A percentile compares a stretch with the other conserved stretches of the same genome.
These are phyloP conservation scores for Pestalotiopsis sp. DNA, from an alignment of 2,329 filamentous ascomycete genomes.

Conservation along the genomic window DNA sequence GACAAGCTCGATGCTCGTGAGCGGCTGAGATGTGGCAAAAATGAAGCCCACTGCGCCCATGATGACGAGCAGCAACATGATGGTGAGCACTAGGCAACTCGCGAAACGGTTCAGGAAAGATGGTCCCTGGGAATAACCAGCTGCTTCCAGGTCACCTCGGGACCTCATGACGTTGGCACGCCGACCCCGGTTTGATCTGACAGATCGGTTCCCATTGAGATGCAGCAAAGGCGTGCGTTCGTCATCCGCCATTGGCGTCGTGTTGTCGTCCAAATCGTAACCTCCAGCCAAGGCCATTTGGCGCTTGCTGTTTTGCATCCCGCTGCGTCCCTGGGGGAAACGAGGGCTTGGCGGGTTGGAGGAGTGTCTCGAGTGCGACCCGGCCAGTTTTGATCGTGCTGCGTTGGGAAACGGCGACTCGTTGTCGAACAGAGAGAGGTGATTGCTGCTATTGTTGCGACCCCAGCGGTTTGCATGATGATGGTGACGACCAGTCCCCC, in stretches of 20 bases:
- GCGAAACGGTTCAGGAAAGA: slow-evolving; percentile 74
- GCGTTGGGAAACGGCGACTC: slow-evolving; percentile 78
- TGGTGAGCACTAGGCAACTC: slow-evolving; percentile 82
- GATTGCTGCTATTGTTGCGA: slow-evolving; percentile 66
- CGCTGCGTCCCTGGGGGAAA: slow-evolving; percentile 33
- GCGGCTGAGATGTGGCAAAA: slow-evolving; percentile 86
- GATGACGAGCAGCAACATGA: slow-evolving; percentile 79
- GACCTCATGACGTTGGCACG: slow-evolving; percentile 60
- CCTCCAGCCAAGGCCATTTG: slow-evolving; percentile 61
- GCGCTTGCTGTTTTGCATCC: slow-evolving; percentile 43
- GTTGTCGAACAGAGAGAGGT: slow-evolving; percentile 73
- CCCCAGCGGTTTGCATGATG: slow-evolving; percentile 76
- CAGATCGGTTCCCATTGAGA: slow-evolving; percentile 39
- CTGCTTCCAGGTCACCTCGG: slow-evolving; percentile 61
- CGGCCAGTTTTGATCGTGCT: slow-evolving; percentile 63
- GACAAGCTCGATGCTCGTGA: slow-evolving; percentile 76
- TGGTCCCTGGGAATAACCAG: slow-evolving; percentile 64
- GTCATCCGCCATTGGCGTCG: slow-evolving; percentile 75
- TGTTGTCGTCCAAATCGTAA: slow-evolving; percentile 82
- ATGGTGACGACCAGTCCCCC: slow-evolving; percentile 73
- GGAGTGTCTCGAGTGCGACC: slow-evolving; percentile 58
- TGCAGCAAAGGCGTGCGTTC: slow-evolving; percentile 81
- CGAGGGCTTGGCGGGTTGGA: slow-evolving; percentile 73
- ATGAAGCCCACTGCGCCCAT: slow-evolving; percentile 88
- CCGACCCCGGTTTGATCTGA: slow-evolving; percentile 60